phyloP scores from a whole-genome alignment of 176 grass and related monocot genomes.

The Zizania latifolia region DNA sequence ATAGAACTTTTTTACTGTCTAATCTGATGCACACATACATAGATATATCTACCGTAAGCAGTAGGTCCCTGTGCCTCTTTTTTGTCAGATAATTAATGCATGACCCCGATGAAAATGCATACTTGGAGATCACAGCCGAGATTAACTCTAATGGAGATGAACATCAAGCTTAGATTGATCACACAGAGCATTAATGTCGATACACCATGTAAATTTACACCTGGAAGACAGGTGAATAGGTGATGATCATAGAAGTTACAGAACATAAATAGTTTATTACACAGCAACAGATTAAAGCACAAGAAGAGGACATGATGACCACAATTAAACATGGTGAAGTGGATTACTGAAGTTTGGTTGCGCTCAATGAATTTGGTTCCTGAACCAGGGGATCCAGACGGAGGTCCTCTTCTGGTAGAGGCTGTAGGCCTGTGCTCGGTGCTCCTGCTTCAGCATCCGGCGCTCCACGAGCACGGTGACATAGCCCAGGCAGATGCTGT shows the following conservation, averaged over 20 bases:
- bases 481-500: constrained; percentile 73
- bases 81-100: too few relatives aligned
- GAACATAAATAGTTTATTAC: constrained; percentile 20
- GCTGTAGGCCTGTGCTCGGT: constrained; percentile 52
- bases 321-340: constrained; percentile 2
- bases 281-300: background rate
- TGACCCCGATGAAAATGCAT: too few relatives aligned
- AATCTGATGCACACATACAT: too few relatives aligned
- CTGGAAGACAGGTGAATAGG: too few relatives aligned
- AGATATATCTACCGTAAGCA: too few relatives aligned
- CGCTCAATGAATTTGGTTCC: constrained; percentile 42
- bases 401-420: constrained; percentile 68
- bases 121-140: too few relatives aligned
- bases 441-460: constrained; percentile 78
- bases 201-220: constrained; percentile 20
- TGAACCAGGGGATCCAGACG: constrained; percentile 93
- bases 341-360: background rate
- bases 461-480: constrained; percentile 71
- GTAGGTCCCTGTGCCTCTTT: too few relatives aligned
- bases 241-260: constrained; percentile 8
- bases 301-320: background rate
- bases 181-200: background rate
- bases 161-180: background rate
- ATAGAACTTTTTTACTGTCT: too few relatives aligned
- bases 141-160: background rate